Base-by-base conservation (phyloP, 208 protist species). In the Ichthyophonus hoferi region DNA sequence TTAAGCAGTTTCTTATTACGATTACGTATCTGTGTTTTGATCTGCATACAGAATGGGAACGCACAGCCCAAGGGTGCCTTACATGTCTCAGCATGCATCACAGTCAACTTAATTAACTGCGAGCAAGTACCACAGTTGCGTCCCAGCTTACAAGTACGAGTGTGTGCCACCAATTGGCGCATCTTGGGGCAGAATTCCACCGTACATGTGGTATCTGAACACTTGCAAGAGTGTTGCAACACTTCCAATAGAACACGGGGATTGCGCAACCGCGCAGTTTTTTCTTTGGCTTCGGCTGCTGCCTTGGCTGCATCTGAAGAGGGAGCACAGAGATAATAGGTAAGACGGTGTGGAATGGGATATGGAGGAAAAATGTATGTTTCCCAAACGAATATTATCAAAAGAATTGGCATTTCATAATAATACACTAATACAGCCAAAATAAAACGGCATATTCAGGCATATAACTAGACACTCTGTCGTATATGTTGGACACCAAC, bases 151-250 rank as follows among this genome's bases (percentile, higher is more conserved):
- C 50, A 67, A 7, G 7, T 7, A 7, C 50, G 7, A 7, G 50
- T 67, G 50, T 67, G 50, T 24, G 50, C 50, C 50, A 86, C 82
- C 14, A 86, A 3, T 35, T 42, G 82, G 12, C n/a, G 12, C 77
- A 81, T 86, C 35, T 86, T 86, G 82, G 82, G 33, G 82, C 41
- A 86, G 82, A 17, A 58, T 76, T 17, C 39, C 82, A 33, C 12
- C 77, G 2, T 3, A 31, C 77, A 81, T 12, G 2, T 81, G 77
- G 77, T 2, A 31, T 81, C 77, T 81, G 14, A 17, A 31, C 77
- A 81, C 77, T 39, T 3, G n/a, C 77, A 86, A 14, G 82, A 2
- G 35, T 77, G 42, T 3, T 67, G 50, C 50, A 67, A 24, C 50
- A 67, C 50, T 24, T 67, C 50, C 50, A 67, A n/a, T 7, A 67